Evolutionary conservation across 164 flowering plant species (phyloP).

Genomic region (Nymphaea colorata): DNA sequence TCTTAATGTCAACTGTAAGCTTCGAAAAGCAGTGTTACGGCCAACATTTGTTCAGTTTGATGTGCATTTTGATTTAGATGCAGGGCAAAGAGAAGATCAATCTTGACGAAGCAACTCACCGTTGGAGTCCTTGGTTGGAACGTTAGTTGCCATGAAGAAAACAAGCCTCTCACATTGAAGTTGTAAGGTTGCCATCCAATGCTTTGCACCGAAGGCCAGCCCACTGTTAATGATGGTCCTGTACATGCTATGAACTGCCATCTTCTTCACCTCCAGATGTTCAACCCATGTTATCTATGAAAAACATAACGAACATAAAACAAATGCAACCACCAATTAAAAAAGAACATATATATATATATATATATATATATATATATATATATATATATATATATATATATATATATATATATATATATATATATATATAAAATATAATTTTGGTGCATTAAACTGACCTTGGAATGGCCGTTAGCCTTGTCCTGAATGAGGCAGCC

Average conservation of each 20-base stretch:
- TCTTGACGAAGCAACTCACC: constrained; percentile 26
- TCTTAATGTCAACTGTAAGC: too few relatives aligned
- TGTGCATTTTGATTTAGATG: too few relatives aligned
- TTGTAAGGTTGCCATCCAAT: constrained; percentile 79
- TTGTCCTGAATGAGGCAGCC: constrained; percentile 94
- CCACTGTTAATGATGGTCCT: constrained; percentile 73
- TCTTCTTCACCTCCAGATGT: constrained; percentile 73
- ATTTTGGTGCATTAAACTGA: constrained; percentile 1
- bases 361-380: neutral
- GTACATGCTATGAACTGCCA: constrained; percentile 53
- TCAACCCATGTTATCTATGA: constrained; percentile 91
- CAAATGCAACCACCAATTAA: neutral
- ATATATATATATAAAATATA: too few relatives aligned
- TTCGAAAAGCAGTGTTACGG: too few relatives aligned
- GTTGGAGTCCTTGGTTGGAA: constrained; percentile 85
- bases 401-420: too few relatives aligned
- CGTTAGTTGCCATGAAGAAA: constrained; percentile 96
- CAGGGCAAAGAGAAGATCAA: neutral
- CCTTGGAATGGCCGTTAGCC: constrained; percentile 93
- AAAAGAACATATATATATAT: neutral
- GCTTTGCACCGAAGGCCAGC: constrained; percentile 85
- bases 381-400: too few relatives aligned
- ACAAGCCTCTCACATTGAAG: constrained; percentile 82
- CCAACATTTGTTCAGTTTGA: too few relatives aligned
- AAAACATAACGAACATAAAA: neutral